Evolutionary conservation across 805 yeast species (phyloP).

Genomic region (Saturnispora mendoncae): DNA sequence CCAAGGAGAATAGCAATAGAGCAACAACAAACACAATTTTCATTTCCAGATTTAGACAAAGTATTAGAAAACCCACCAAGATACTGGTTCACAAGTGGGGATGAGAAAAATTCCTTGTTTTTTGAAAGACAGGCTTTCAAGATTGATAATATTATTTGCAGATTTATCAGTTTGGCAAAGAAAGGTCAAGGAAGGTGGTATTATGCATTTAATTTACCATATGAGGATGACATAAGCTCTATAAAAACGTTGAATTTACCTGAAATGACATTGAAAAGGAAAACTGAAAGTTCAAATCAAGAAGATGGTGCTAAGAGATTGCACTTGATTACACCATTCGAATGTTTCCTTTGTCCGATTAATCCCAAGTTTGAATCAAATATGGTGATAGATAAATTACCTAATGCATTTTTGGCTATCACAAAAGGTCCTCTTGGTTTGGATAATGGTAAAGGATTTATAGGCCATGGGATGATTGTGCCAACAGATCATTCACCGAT

Average conservation of each 20-base stretch:
- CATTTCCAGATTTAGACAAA: not conserved
- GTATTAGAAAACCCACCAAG: slow-evolving; percentile 39
- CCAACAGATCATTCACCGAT: slow-evolving; percentile 68
- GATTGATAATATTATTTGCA: slow-evolving; percentile 32
- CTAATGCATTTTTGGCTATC: slow-evolving; percentile 55
- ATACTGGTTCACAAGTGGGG: slow-evolving; percentile 57
- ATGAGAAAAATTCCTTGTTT: slow-evolving; percentile 35
- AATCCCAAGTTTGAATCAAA: slow-evolving; percentile 72
- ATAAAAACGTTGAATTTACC: not conserved
- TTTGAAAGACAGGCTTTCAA: slow-evolving; percentile 49
- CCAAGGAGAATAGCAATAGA: slow-evolving; percentile 42
- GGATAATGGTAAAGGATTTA: slow-evolving; percentile 39
- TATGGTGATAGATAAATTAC: slow-evolving; percentile 71
- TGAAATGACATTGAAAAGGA: not conserved
- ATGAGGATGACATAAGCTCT: slow-evolving; percentile 6
- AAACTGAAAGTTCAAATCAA: not conserved
- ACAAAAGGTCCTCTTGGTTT: slow-evolving; percentile 81
- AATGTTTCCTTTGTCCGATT: slow-evolving; percentile 77
- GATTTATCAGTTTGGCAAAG: slow-evolving; percentile 58
- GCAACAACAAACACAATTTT: slow-evolving; percentile 21
- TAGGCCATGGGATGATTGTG: slow-evolving; percentile 76
- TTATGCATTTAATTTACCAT: slow-evolving; percentile 50
- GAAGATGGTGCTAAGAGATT: not conserved
- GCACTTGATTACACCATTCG: slow-evolving; percentile 38
- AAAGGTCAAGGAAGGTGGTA: slow-evolving; percentile 60